Percentiles rank a stretch among this genome's conserved stretches.
These are phyloP conservation scores for Phytophthora macrochlamydospora DNA, from an alignment of 352 stramenopile species.

Conservation along the genomic window DNA sequence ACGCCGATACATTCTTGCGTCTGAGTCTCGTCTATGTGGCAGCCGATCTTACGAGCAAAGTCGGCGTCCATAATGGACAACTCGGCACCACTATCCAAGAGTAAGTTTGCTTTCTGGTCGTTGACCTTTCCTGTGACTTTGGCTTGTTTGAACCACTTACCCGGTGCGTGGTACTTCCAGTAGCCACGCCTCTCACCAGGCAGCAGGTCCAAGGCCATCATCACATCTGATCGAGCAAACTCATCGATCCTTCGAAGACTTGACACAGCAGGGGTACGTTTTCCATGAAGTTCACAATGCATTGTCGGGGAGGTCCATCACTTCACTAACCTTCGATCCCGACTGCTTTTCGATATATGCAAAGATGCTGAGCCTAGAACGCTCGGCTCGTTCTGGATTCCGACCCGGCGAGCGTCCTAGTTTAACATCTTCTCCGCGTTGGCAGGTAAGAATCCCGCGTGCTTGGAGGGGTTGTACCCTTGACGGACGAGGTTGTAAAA, in stretches of 20 bases:
- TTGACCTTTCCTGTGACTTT: too few species aligned
- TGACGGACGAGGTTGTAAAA: slow-evolving; percentile 19
- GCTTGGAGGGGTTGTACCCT: slow-evolving; percentile 12
- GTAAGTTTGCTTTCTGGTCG: too few species aligned
- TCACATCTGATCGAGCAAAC: slow-evolving; percentile 1
- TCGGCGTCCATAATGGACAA: too few species aligned
- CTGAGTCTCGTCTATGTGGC: too few species aligned
- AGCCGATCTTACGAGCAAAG: too few species aligned
- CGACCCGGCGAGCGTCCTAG: slow-evolving; percentile 16
- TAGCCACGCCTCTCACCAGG: slow-evolving; percentile 14
- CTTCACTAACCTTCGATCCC: not conserved
- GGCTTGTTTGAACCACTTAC: too few species aligned
- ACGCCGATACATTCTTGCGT: too few species aligned
- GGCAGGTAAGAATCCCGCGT: slow-evolving; percentile 10
- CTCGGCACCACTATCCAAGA: too few species aligned
- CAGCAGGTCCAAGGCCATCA: slow-evolving; percentile 9
- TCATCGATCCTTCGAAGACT: slow-evolving; percentile 4
- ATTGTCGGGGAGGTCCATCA: slow-evolving; percentile 7
- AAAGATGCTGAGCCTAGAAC: slow-evolving; percentile 10
- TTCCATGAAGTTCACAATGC: slow-evolving; percentile 11
- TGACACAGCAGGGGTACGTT: not conserved
- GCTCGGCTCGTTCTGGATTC: slow-evolving; percentile 8
- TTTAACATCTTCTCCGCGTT: slow-evolving; percentile 20
- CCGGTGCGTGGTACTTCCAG: not conserved
- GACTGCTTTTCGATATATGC: slow-evolving; percentile 1